Conservation (phyloP, 306 rosid species). For the Castanopsis chinensis region DNA sequence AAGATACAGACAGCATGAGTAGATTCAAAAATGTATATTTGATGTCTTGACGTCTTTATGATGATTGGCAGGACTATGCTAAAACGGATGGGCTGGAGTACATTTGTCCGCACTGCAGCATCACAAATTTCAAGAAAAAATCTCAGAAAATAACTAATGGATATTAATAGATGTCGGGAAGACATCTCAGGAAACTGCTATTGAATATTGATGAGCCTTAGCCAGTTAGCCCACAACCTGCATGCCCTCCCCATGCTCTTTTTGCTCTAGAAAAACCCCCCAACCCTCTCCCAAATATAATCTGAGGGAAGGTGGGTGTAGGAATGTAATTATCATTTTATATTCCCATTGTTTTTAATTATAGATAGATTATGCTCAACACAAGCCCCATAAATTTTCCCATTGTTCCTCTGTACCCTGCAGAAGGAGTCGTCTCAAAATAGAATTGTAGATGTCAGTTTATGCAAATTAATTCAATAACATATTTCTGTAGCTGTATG, state of each 20-base stretch:
- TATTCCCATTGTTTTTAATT: not conserved
- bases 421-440: not conserved
- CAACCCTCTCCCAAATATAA: not conserved
- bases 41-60: not conserved
- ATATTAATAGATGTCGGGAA: slow-evolving; percentile 26
- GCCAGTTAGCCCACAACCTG: too few species aligned
- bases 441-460: too few species aligned
- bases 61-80: slow-evolving; percentile 84
- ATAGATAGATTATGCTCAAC: slow-evolving; percentile 6
- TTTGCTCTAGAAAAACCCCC: not conserved
- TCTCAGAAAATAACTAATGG: slow-evolving; percentile 70
- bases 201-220: slow-evolving; percentile 33
- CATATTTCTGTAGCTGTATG: too few species aligned
- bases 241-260: too few species aligned
- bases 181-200: slow-evolving; percentile 61
- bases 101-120: slow-evolving; percentile 95
- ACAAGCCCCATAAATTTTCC: slow-evolving; percentile 15
- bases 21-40: not conserved
- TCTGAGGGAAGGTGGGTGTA: slow-evolving; percentile 16
- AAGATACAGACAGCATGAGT: too few species aligned
- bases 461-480: too few species aligned
- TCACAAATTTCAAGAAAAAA: slow-evolving; percentile 89
- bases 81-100: slow-evolving; percentile 98
- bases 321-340: slow-evolving; percentile 17
- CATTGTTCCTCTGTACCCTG: not conserved